These are phyloP conservation scores for Sporothrix luriei DNA, from an alignment of 2,329 filamentous ascomycete genomes.

Conservation along the genomic window DNA sequence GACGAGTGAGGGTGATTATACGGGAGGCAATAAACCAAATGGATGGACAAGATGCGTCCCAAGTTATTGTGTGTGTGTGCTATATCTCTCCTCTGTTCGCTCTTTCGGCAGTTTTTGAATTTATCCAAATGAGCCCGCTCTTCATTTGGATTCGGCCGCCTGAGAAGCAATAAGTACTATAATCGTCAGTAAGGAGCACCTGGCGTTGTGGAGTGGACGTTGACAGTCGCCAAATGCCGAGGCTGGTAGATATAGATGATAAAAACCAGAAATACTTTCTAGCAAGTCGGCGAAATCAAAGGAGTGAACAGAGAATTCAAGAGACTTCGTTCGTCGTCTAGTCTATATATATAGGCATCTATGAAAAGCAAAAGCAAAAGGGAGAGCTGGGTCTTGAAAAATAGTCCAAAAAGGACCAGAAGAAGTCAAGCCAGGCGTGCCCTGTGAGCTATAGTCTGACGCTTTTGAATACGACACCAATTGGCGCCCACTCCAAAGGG, in stretches of 20 bases:
- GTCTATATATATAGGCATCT: no score
- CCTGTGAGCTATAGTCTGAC: background rate
- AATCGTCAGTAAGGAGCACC: background rate
- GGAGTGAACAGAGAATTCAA: background rate
- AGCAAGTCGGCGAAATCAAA: background rate
- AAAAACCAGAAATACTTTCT: background rate
- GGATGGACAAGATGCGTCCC: background rate
- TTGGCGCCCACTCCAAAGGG: background rate
- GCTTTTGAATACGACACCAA: background rate
- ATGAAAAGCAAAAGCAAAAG: no score
- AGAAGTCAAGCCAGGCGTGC: background rate
- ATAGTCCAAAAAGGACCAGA: background rate
- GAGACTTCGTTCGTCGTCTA: background rate
- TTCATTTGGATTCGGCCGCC: background rate
- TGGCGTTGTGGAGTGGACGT: background rate
- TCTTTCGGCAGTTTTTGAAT: slow-evolving; percentile 6
- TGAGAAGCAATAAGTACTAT: background rate
- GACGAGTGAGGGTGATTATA: background rate
- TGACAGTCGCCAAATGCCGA: no score
- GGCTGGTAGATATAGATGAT: background rate
- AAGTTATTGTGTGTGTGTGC: background rate
- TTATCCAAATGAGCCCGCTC: slow-evolving; percentile 9
- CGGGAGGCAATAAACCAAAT: background rate
- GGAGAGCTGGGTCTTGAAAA: background rate
- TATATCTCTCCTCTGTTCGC: background rate